A percentile compares a stretch with the other conserved stretches of the same genome.
Evolutionary conservation across 2,329 filamentous ascomycete species (phyloP).

Genomic region (Lachnellula subtilissima): DNA sequence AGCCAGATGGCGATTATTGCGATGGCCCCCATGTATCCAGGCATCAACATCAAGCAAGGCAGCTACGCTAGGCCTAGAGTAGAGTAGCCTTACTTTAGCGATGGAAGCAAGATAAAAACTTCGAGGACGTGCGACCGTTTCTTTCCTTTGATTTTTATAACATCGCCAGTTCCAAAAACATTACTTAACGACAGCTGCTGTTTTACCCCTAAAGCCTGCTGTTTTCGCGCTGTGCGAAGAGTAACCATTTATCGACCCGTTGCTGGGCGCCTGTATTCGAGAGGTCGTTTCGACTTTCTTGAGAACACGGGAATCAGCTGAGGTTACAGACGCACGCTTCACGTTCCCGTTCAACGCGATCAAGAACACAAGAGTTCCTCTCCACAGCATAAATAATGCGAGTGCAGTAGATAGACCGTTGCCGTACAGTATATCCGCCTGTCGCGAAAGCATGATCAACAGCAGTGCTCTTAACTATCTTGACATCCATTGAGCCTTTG

Average conservation of each 20-base stretch:
- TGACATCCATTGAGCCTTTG: no score
- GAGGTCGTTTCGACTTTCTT: conserved; percentile 56
- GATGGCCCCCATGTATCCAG: no score
- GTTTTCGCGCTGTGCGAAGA: conserved; percentile 70
- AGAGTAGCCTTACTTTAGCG: neutral
- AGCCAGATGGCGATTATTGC: no score
- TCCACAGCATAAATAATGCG: no score
- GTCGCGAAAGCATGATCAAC: no score
- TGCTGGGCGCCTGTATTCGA: conserved; percentile 69
- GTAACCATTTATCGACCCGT: conserved; percentile 47
- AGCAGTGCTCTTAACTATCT: no score
- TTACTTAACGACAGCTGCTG: conserved; percentile 53
- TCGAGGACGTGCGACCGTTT: conserved; percentile 16
- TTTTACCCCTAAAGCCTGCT: conserved; percentile 43
- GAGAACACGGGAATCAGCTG: conserved; percentile 70
- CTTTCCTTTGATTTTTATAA: conserved; percentile 38
- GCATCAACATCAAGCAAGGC: neutral
- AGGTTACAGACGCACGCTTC: conserved; percentile 48
- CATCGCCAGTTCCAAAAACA: conserved; percentile 47
- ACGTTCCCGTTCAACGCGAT: no score
- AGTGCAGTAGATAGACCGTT: no score
- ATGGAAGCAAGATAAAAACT: conserved; percentile 3
- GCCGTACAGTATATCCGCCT: no score
- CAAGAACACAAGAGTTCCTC: no score
- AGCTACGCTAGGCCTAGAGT: neutral